phyloP scores from a whole-genome alignment of 176 grass and related monocot species.

The Cenchrus purpureus region DNA sequence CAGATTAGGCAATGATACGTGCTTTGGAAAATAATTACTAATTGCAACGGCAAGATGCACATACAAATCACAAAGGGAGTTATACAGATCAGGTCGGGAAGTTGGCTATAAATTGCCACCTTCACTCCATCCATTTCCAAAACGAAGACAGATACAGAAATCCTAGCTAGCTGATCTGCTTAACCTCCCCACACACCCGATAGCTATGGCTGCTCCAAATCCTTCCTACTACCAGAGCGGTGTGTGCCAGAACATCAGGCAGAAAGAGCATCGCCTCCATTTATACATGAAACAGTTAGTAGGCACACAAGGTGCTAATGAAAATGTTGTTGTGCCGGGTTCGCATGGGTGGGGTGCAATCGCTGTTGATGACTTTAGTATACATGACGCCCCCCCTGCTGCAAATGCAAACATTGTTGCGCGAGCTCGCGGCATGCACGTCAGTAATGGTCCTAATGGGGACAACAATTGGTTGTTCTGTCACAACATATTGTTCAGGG shows the following conservation, averaged over 20 bases:
- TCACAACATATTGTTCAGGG: neutral
- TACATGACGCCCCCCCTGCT: neutral
- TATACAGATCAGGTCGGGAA: no score
- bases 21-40: no score
- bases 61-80: no score
- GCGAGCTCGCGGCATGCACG: neutral
- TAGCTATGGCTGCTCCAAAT: neutral
- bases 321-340: neutral
- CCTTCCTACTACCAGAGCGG: conserved; percentile 29
- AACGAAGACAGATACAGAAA: no score
- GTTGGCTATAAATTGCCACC: no score
- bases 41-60: no score
- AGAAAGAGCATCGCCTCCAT: conserved; percentile 12
- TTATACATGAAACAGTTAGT: conserved; percentile 4
- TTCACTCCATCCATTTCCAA: no score
- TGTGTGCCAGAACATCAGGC: conserved; percentile 7
- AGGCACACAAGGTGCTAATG: neutral
- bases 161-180: no score
- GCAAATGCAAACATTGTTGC: neutral
- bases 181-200: no score
- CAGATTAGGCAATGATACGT: no score
- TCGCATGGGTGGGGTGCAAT: neutral
- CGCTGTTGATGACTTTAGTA: neutral
- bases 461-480: neutral
- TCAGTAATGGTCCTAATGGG: neutral